Conservation (phyloP, 2,329 filamentous ascomycete species). For the Purpureocillium lavendulum region DNA sequence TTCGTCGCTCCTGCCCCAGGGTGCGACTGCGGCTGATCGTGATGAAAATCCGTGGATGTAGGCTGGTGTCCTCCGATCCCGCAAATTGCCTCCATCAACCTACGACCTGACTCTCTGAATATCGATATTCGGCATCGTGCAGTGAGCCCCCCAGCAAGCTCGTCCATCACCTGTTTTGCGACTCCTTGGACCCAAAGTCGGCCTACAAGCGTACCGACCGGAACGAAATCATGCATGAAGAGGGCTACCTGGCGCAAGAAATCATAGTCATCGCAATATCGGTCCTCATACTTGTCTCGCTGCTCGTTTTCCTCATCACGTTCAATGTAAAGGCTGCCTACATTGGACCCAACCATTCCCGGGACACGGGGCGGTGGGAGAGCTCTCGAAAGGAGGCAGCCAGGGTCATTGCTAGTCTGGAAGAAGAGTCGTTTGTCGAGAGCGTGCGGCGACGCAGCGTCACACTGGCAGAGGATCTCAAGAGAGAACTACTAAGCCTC, state of each 20-base stretch:
- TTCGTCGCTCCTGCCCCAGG: no score
- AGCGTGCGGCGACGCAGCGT: slow-evolving; percentile 17
- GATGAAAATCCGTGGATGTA: no score
- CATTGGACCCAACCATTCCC: no score
- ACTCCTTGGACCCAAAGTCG: no score
- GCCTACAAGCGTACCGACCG: no score
- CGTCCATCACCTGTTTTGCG: no score
- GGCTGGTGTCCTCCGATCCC: no score
- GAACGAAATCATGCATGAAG: neutral
- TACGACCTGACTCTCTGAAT: no score
- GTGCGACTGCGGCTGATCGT: no score
- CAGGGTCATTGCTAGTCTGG: slow-evolving; percentile 3
- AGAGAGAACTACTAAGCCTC: slow-evolving; percentile 13
- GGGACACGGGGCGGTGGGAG: neutral
- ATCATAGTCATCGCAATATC: neutral
- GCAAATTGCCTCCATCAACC: no score
- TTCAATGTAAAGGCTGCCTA: neutral
- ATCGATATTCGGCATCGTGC: no score
- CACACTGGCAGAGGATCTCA: slow-evolving; percentile 15
- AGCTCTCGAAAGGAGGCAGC: neutral
- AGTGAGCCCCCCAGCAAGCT: no score
- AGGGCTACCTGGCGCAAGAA: neutral
- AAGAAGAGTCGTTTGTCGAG: slow-evolving; percentile 14
- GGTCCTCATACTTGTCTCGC: neutral
- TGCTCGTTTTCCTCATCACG: neutral